Base-by-base conservation (phyloP, 495 filamentous ascomycete genomes). In the Venustampulla echinocandica region DNA sequence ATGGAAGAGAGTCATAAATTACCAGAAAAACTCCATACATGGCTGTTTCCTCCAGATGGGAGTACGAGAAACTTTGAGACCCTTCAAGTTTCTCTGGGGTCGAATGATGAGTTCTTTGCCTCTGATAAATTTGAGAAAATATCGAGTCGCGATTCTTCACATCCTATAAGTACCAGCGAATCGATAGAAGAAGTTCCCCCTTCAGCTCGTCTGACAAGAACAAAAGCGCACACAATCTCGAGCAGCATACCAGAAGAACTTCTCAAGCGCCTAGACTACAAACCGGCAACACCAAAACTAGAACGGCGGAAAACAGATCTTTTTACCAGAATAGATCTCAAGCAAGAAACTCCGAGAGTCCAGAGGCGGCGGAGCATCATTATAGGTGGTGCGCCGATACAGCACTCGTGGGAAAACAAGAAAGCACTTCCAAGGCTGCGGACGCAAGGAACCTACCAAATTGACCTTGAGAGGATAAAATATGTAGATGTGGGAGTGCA, bases 91-190 rank as follows among this genome's bases (percentile, higher is more conserved):
- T 57, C 68, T 20, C 55, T 69, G 20, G 61, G 64, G 7, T 62
- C 64, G 20, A 63, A 66, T 14, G 61, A 68, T 44, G 65, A 60
- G 9, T 69, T 67, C 50, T 68, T 61, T 42, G 67, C 65, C 1
- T 67, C 65, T 2, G 67, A 69, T 33, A 50, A 62, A 43, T 52
- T 62, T 33, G 64, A 65, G n/a, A 66, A 68, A 37, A 41, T 67
- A 10, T 54, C 60, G 7, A 61, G 55, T 48, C 50, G 50, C 6
- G 50, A 53, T 32, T n/a, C 33, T 1, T 18, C 11, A 10, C 11
- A 20, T 14, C 33, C 23, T 21, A 3, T 32, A 6, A 23, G 22
- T n/a, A 44, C 36, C 5, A 27, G 7, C 6, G 42, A 52, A 14
- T 1, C 42, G 7, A 15, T 35, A 6, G 15, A 42, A 13, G 28